phyloP scores from a whole-genome alignment of 306 rosid species.

The Begonia loranthoides region DNA sequence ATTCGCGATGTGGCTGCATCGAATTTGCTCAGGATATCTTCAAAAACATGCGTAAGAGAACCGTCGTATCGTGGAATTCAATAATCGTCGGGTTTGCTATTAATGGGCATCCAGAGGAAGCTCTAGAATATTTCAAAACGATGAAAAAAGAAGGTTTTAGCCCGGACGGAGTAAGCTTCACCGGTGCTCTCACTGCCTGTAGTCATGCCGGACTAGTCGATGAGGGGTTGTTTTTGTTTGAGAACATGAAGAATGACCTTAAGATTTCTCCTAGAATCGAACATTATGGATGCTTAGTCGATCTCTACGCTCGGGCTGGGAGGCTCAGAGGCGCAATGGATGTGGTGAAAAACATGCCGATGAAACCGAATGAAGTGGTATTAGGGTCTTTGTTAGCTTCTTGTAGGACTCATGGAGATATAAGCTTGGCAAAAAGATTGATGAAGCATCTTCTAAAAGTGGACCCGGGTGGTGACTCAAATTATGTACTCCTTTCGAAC shows the following conservation, averaged over 20 bases:
- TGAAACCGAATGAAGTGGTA: slow-evolving; percentile 81
- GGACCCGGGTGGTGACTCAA: slow-evolving; percentile 59
- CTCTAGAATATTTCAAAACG: slow-evolving; percentile 35
- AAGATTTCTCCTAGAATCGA: slow-evolving; percentile 50
- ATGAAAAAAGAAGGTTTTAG: slow-evolving; percentile 64
- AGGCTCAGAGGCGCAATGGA: slow-evolving; percentile 58
- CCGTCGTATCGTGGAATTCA: slow-evolving; percentile 80
- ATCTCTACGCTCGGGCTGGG: slow-evolving; percentile 79
- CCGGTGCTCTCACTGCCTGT: slow-evolving; percentile 78
- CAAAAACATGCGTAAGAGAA: slow-evolving; percentile 30
- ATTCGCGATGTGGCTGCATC: slow-evolving; percentile 74
- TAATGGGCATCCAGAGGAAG: slow-evolving; percentile 66
- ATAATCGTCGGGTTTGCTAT: slow-evolving; percentile 70
- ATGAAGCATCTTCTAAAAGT: slow-evolving; percentile 37
- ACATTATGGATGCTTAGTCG: slow-evolving; percentile 84
- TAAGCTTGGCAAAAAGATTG: slow-evolving; percentile 61
- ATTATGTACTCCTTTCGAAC: slow-evolving; percentile 75
- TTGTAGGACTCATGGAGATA: slow-evolving; percentile 56
- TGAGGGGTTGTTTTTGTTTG: slow-evolving; percentile 48
- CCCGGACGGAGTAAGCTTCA: slow-evolving; percentile 69
- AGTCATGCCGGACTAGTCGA: slow-evolving; percentile 71
- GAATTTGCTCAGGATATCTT: slow-evolving; percentile 58
- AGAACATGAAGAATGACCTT: slow-evolving; percentile 37
- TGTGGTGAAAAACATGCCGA: slow-evolving; percentile 53
- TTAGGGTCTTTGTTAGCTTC: slow-evolving; percentile 87